Conservation (phyloP, 208 protist species). For the Acanthamoeba culbertsoni region DNA sequence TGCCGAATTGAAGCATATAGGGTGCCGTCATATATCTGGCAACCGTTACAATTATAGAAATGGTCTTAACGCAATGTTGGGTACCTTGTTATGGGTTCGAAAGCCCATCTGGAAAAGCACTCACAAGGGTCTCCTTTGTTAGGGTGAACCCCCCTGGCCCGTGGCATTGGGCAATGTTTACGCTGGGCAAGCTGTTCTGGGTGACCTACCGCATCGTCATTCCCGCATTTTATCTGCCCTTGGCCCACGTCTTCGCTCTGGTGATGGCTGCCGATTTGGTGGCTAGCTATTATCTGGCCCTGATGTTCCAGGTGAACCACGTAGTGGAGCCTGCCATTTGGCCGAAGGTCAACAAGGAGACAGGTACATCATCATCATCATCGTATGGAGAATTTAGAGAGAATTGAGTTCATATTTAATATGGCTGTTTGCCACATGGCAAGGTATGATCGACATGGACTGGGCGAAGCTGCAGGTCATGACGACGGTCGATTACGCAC, state of each 20-base stretch:
- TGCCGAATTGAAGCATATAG: neutral
- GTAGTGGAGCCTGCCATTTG: constrained; percentile 67
- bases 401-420: neutral
- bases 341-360: constrained; percentile 58
- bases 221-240: constrained; percentile 42
- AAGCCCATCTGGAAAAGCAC: too few relatives aligned
- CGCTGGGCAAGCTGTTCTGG: constrained; percentile 70
- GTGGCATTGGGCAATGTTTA: constrained; percentile 50
- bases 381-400: too few relatives aligned
- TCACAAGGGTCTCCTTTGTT: too few relatives aligned
- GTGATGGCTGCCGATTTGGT: constrained; percentile 64
- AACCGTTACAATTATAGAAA: too few relatives aligned
- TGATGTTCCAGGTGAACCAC: constrained; percentile 80
- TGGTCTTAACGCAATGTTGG: too few relatives aligned
- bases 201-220: constrained; percentile 75
- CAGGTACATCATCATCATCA: constrained; percentile 3
- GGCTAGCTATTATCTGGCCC: constrained; percentile 72
- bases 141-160: constrained; percentile 52
- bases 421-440: neutral
- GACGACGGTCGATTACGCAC: constrained; percentile 79
- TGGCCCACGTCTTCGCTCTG: constrained; percentile 46
- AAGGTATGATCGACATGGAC: constrained; percentile 66
- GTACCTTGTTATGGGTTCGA: too few relatives aligned
- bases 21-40: too few relatives aligned
- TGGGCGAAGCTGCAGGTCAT: constrained; percentile 74